Base-by-base conservation (phyloP, 257 asterid species). In the Thymus mandschuricus region DNA sequence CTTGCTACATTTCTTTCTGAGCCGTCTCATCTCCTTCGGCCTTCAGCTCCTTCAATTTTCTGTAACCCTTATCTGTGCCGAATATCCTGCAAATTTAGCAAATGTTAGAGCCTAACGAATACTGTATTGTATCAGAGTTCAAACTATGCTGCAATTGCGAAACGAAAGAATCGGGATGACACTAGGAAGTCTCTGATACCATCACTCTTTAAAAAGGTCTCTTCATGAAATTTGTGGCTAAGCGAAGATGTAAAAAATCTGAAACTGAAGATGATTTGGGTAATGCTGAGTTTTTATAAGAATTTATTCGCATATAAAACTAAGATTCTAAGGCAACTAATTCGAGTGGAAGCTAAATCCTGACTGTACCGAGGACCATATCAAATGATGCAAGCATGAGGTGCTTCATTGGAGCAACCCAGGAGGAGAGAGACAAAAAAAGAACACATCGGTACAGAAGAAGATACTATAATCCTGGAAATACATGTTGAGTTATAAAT, bases 51-150 rank as follows among this genome's bases (percentile, higher is more conserved):
- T 86, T 89, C 87, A 91, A 76, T 83, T 87, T 94, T 81, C 97
- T 81, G 74, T 87, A 94, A 58, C 98, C 97, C 71, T 81, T 78
- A 73, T 94, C 98, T 2, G 97, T 91, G 50, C 97, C 96, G 62
- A 91, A 94, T 81, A 94, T 81, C 96, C 98, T 94, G 76, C 35
- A 66, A 72, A 72, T 8, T 50, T 45, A 6, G 51, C 51, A 54
- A 5, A 33, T 28, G 65, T 73, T 63, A 71, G 40, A 66, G 55
- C 30, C 51, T n/a, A 52, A 31, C 46, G 4, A 34, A 6, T 33
- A 1, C 8, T 10, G 31, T 30, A 5, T 34, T 12, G 34, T 44
- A 12, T 58, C 40, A 28, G 8, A 4, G 5, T 12, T 5, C 10
- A 11, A 3, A 34, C 3, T 34, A 34, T 34, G 38, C 38, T 34